phyloP scores from a whole-genome alignment of 2,329 filamentous ascomycete species.

The Knufia petricola region DNA sequence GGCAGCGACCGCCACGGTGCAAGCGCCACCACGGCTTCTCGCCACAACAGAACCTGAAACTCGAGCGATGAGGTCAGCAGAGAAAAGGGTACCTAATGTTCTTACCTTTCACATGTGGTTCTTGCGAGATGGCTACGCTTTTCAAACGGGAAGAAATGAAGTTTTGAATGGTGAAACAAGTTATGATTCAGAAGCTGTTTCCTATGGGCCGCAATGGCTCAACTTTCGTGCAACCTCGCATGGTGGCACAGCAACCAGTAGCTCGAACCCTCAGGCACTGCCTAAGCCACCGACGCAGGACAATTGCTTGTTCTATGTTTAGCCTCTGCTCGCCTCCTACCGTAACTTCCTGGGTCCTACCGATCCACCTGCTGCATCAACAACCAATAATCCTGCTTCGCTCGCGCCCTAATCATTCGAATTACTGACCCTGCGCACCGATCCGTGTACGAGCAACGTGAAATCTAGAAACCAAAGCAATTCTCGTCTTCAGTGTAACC shows the following conservation, averaged over 20 bases:
- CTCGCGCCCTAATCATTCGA: too few relatives aligned
- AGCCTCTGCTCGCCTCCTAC: background rate
- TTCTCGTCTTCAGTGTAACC: constrained; percentile 39
- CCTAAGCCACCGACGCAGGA: constrained; percentile 1
- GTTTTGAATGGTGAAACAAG: background rate
- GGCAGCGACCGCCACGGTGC: too few relatives aligned
- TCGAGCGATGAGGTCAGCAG: constrained; percentile 2
- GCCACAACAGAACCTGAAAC: background rate
- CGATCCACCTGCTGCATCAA: too few relatives aligned
- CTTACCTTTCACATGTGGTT: background rate
- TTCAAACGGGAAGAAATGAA: too few relatives aligned
- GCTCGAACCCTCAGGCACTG: background rate
- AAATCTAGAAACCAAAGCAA: constrained; percentile 36
- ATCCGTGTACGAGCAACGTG: background rate
- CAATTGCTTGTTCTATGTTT: background rate
- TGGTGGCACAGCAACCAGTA: constrained; percentile 6
- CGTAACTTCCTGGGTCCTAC: background rate
- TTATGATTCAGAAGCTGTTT: background rate
- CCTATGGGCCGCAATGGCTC: background rate
- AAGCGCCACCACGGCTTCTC: too few relatives aligned
- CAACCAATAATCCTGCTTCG: too few relatives aligned
- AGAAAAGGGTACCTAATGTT: too few relatives aligned
- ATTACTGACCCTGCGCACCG: background rate
- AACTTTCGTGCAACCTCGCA: background rate
- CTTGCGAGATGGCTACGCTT: too few relatives aligned